Conservation (phyloP, 2,329 filamentous ascomycete genomes). For the Aspergillus quadricinctus region DNA sequence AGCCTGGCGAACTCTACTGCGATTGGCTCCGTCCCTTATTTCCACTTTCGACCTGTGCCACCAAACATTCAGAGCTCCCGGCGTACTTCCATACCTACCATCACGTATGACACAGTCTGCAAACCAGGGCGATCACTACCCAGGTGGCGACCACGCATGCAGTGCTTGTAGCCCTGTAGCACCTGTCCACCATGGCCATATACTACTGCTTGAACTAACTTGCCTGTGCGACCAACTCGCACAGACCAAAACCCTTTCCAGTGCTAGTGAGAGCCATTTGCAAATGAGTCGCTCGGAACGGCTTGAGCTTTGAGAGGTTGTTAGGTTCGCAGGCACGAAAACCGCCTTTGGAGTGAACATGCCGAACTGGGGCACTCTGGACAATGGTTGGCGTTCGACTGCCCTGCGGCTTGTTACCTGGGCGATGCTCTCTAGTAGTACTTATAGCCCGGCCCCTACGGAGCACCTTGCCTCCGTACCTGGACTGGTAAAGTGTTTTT, state of each 20-base stretch:
- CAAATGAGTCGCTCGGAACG: not conserved
- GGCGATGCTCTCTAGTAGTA: not conserved
- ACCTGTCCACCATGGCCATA: not conserved
- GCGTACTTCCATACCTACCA: no score
- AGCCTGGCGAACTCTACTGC: slow-evolving; percentile 1
- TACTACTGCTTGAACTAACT: not conserved
- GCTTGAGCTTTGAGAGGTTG: not conserved
- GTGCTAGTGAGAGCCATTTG: no score
- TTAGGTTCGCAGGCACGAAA: not conserved
- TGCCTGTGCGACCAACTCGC: not conserved
- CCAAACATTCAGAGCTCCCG: no score
- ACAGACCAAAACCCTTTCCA: not conserved
- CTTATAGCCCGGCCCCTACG: not conserved
- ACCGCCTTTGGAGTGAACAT: not conserved
- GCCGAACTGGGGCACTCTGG: not conserved
- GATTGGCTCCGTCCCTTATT: not conserved
- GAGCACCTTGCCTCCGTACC: not conserved
- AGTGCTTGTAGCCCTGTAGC: not conserved
- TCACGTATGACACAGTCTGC: no score
- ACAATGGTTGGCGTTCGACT: not conserved
- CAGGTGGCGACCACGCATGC: no score
- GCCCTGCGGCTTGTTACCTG: not conserved
- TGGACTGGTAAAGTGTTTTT: not conserved
- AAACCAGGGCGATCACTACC: no score
- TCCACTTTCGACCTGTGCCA: not conserved